Conservation (phyloP, 352 stramenopile genomes). For the Pythium aphanidermatum region DNA sequence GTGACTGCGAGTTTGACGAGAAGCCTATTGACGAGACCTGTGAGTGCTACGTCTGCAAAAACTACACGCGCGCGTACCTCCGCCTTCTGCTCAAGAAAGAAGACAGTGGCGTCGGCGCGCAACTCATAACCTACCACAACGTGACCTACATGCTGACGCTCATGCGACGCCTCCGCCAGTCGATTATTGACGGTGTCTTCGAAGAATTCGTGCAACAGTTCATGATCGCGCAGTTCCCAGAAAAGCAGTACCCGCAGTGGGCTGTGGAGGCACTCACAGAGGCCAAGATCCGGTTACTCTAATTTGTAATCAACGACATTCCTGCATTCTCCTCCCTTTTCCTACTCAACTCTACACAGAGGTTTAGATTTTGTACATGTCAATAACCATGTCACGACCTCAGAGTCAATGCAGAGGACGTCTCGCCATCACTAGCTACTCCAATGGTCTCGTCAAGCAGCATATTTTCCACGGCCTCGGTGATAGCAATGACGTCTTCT, state of each 20-base stretch:
- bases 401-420: too few relatives aligned
- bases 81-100: constrained; percentile 68
- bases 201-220: constrained; percentile 71
- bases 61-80: constrained; percentile 68
- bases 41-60: constrained; percentile 64
- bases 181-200: constrained; percentile 69
- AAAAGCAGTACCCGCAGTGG: constrained; percentile 53
- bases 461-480: constrained; percentile 43
- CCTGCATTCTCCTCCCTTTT: too few relatives aligned
- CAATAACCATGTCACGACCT: too few relatives aligned
- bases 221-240: constrained; percentile 66
- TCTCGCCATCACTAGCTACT: too few relatives aligned
- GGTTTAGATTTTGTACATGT: too few relatives aligned
- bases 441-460: constrained; percentile 31
- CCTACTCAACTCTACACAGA: too few relatives aligned
- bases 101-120: constrained; percentile 52
- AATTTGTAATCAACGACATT: background rate
- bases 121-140: constrained; percentile 81
- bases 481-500: constrained; percentile 42
- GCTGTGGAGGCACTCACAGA: constrained; percentile 58
- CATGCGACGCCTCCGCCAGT: constrained; percentile 61
- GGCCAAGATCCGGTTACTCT: constrained; percentile 42
- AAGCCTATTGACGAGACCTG: constrained; percentile 65
- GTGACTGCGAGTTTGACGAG: constrained; percentile 47
- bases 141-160: constrained; percentile 81